Conservation (phyloP, 331 rosid species). For the Acacia pycnantha region DNA sequence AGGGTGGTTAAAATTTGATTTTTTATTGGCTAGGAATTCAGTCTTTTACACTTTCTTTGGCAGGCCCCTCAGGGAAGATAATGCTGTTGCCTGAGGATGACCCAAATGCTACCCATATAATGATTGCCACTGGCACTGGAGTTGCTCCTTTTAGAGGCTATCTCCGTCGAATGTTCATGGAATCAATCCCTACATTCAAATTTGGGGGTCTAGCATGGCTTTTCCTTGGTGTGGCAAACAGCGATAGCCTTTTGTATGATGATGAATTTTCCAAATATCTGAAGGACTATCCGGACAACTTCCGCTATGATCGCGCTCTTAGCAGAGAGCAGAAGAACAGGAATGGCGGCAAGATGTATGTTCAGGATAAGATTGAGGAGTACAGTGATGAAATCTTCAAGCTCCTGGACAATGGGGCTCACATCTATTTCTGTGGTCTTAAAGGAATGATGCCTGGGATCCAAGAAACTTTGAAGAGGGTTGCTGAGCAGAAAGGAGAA, state of each 20-base stretch:
- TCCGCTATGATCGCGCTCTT: constrained; percentile 76
- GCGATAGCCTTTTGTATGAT: constrained; percentile 81
- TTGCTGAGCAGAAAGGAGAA: constrained; percentile 86
- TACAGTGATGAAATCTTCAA: constrained; percentile 84
- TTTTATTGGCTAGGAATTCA: constrained; percentile 13
- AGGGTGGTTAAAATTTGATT: constrained; percentile 14
- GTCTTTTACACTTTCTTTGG: constrained; percentile 13
- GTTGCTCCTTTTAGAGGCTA: constrained; percentile 92
- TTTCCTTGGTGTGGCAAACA: constrained; percentile 91
- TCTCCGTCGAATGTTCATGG: constrained; percentile 99
- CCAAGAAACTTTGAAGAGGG: constrained; percentile 89
- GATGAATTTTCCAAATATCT: constrained; percentile 90
- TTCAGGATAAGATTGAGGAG: constrained; percentile 97
- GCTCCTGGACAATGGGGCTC: constrained; percentile 85
- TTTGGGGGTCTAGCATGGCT: constrained; percentile 96
- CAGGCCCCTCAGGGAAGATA: constrained; percentile 98
- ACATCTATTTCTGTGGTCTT: constrained; percentile 95
- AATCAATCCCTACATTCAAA: constrained; percentile 70
- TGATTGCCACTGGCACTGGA: constrained; percentile 97
- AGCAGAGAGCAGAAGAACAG: constrained; percentile 89
- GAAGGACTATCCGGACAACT: constrained; percentile 74
- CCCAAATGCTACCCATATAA: constrained; percentile 94
- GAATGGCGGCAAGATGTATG: constrained; percentile 95
- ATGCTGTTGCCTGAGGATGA: constrained; percentile 96
- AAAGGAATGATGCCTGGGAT: constrained; percentile 99